phyloP scores from a whole-genome alignment of 768 basidiomycete species.

The Hortiboletus flavorubellus region DNA sequence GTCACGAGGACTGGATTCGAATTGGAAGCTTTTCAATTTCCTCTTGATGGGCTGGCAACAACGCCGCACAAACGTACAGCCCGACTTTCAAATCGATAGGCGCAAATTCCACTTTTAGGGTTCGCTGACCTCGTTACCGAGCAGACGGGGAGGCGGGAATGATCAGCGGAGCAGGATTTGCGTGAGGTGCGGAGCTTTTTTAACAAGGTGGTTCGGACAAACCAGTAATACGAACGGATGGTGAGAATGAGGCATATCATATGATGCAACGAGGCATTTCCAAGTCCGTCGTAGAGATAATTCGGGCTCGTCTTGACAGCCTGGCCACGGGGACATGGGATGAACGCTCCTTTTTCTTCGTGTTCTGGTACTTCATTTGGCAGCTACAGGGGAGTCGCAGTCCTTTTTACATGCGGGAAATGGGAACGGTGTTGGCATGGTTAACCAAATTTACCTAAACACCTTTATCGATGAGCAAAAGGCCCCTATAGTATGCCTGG shows the following conservation, averaged over 20 bases:
- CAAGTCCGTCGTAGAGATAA: not conserved
- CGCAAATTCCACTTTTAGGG: not conserved
- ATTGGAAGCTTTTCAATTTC: not conserved
- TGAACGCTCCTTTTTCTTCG: slow-evolving; percentile 7
- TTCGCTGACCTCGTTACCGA: slow-evolving; percentile 1
- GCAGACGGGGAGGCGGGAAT: slow-evolving; percentile 5
- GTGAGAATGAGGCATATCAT: not conserved
- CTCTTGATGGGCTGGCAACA: not conserved
- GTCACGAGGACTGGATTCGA: not conserved
- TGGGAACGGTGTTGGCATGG: not conserved
- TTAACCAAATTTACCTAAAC: slow-evolving; percentile 11
- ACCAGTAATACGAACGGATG: not conserved
- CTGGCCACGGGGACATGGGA: not conserved
- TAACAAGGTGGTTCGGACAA: not conserved
- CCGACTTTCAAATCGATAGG: slow-evolving; percentile 8
- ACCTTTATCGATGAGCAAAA: slow-evolving; percentile 19
- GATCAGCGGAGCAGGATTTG: slow-evolving; percentile 14
- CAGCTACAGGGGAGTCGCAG: not conserved
- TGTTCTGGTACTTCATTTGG: slow-evolving; percentile 1
- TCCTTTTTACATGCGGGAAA: slow-evolving; percentile 1
- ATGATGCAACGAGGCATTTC: slow-evolving; percentile 19
- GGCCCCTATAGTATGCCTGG: slow-evolving; percentile 1
- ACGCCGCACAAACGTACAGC: not conserved
- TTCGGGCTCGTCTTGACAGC: slow-evolving; percentile 3
- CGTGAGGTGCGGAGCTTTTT: not conserved